A percentile compares a stretch with the other conserved stretches of the same genome.
phyloP scores from a whole-genome alignment of 352 stramenopile genomes.

The Globisporangium ultimum region DNA sequence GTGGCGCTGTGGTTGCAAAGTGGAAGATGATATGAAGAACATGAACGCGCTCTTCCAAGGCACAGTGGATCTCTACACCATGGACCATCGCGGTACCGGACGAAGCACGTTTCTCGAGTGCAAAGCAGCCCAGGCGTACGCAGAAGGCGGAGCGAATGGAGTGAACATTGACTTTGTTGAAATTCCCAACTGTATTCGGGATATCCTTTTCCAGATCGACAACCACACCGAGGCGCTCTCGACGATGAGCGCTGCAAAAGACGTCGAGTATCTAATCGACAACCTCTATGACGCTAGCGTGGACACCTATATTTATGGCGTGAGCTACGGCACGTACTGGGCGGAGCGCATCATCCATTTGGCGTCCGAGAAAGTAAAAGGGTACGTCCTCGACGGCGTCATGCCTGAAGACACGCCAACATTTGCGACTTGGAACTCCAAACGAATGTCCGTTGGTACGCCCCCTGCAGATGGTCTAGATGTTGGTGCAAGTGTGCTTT shows the following conservation, averaged over 20 bases:
- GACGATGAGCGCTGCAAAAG: constrained; percentile 35
- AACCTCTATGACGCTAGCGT: constrained; percentile 10
- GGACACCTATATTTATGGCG: constrained; percentile 27
- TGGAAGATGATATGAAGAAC: constrained; percentile 24
- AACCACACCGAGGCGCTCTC: constrained; percentile 34
- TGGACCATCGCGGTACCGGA: constrained; percentile 53
- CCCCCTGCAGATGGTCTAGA: no score
- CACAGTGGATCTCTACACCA: constrained; percentile 35
- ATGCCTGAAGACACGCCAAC: constrained; percentile 6
- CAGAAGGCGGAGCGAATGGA: constrained; percentile 17
- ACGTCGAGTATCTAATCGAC: constrained; percentile 25
- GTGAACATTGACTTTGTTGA: constrained; percentile 18
- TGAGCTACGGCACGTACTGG: constrained; percentile 31
- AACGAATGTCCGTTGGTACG: neutral
- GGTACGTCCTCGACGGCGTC: constrained; percentile 32
- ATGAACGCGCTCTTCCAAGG: constrained; percentile 13
- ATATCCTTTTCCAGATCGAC: constrained; percentile 35
- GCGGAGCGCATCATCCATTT: constrained; percentile 29
- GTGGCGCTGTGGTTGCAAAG: constrained; percentile 8
- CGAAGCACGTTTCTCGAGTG: constrained; percentile 40
- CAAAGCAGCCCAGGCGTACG: constrained; percentile 29
- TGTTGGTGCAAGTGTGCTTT: no score
- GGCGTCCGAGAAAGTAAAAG: constrained; percentile 19
- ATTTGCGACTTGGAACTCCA: constrained; percentile 11
- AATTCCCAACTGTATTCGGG: constrained; percentile 25